These are phyloP conservation scores for Penicillium sp. DNA, from an alignment of 2,329 filamentous ascomycete genomes.

Conservation along the genomic window DNA sequence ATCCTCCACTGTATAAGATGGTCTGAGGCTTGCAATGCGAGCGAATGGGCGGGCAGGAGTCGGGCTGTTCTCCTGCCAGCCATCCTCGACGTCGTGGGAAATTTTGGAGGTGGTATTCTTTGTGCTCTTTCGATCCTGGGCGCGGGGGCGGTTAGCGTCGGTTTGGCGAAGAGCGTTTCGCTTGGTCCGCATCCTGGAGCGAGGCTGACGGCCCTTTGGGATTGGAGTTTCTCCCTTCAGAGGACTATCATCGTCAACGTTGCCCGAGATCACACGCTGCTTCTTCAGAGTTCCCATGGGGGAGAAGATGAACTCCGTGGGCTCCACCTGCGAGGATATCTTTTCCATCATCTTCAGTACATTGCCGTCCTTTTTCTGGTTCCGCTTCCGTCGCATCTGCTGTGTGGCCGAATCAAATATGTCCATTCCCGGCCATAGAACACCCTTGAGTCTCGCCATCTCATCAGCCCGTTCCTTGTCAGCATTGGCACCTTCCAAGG, in stretches of 20 bases:
- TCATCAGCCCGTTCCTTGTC: constrained; percentile 35
- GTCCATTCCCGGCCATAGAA: constrained; percentile 49
- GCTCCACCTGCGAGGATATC: constrained; percentile 42
- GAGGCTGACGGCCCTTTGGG: constrained; percentile 32
- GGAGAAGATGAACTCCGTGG: constrained; percentile 46
- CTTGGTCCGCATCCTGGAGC: constrained; percentile 20
- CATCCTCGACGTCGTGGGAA: constrained; percentile 8
- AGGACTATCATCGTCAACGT: constrained; percentile 45
- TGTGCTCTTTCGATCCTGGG: constrained; percentile 25
- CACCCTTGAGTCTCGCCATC: constrained; percentile 43
- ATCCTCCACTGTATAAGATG: constrained; percentile 24
- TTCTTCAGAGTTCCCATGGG: constrained; percentile 41
- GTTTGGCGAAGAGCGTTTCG: constrained; percentile 27
- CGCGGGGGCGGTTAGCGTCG: constrained; percentile 32
- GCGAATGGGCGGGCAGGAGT: constrained; percentile 14
- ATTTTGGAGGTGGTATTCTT: constrained; percentile 13
- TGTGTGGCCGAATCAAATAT: constrained; percentile 49
- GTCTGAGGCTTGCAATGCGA: constrained; percentile 17
- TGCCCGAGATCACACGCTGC: constrained; percentile 45
- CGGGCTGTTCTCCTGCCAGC: constrained; percentile 17
- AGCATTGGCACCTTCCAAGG: constrained; percentile 17
- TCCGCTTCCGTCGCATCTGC: constrained; percentile 47
- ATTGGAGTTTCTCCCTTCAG: constrained; percentile 44
- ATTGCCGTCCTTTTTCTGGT: constrained; percentile 48
- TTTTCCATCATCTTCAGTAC: constrained; percentile 45